Base-by-base conservation (phyloP, 306 rosid species). In the Rubus parviflorus region DNA sequence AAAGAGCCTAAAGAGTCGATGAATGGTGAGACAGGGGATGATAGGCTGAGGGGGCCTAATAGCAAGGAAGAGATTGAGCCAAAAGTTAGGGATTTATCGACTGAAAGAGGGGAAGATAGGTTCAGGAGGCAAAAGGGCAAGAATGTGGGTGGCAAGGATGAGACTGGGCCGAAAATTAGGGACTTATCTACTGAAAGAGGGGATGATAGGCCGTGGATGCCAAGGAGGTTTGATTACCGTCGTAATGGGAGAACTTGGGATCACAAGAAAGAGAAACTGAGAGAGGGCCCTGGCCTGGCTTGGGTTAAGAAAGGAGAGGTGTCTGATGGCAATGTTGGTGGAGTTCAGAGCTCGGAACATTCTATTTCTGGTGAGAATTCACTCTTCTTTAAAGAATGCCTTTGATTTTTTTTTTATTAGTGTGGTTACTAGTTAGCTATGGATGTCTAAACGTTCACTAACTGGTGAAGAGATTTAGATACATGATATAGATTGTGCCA, bases 301-400 rank as follows among this genome's bases (percentile, higher is more conserved):
- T 92, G 97, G 97, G 88, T 89, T 35, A 87, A 70, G 79, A 92
- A 90, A 69, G 83, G 78, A 46, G 91, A 78, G 81, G 54, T 46
- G 30, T 51, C 79, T 72, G 62, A 58, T 47, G 78, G 73, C 19
- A 57, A 49, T 74, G 74, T 16, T 52, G 56, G 54, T 20, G 85
- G 64, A 60, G 61, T 69, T 81, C 69, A 82, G 60, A 68, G 54
- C 65, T 35, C 45, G 30, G 65, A 66, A 62, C 48, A 45, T 78
- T 37, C 62, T 70, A 56, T 41, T 37, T 79, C 81, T 70, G 86
- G 88, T 86, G 72, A 86, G 77, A 41, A 14, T 60, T 17, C 54
- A 66, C 75, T 54, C 35, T 42, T 37, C 48, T 46, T 70, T 5
- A 42, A 25, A 52, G 70, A 74, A 57, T 74, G 73, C 72, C 49